Evolutionary conservation across 225 moss, liverwort and hornwort species (phyloP), one percentile per base, ranked within the genome.

Genomic region (Ulota crispa): DNA sequence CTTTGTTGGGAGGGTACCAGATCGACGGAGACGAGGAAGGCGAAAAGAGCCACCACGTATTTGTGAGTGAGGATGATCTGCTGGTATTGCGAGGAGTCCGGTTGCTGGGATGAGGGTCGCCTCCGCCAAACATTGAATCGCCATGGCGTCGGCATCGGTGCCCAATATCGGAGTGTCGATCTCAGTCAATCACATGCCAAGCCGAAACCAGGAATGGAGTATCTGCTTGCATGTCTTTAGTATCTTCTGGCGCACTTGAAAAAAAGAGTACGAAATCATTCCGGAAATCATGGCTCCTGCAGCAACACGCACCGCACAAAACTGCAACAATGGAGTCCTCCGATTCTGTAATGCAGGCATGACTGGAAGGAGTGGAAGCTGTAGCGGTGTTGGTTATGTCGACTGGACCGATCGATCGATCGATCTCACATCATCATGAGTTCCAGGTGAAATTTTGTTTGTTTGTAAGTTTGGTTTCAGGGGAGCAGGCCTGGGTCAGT

Each of bases 31-130:
- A 91, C 91, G 71, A 91, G 91, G 79, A 91, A 91, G 68, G 91
- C 91, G 37, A 91, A 91, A 27, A 91, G 81, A 18, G 91, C 89
- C 78, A 91, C 91, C 60, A 91, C 91, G 72, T 91, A 89, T 91
- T 91, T 91, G 91, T 91, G 89, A 11, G 91, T 91, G 76, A 91
- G 88, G 68, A 91, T 91, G 65, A 91, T 87, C 78, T 89, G 91
- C 79, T 91, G 91, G 23, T 89, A 91, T 31, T 87, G 91, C 54
- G 88, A 85, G 30, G 87, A 87, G 70, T 89, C 89, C 7, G 85
- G 79, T 81, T 87, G 89, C 50, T 87, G 87, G 30, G 87, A 81
- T 8, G 78, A 42, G 27, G 83, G 79, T 53, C 81, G 85, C 71
- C 85, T 81, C 63, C 83, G 76, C 83, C 90, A 85, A 23, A 79